Evolutionary conservation across 2,329 filamentous ascomycete species (phyloP).

Genomic region (Neodidymelliopsis sp.): DNA sequence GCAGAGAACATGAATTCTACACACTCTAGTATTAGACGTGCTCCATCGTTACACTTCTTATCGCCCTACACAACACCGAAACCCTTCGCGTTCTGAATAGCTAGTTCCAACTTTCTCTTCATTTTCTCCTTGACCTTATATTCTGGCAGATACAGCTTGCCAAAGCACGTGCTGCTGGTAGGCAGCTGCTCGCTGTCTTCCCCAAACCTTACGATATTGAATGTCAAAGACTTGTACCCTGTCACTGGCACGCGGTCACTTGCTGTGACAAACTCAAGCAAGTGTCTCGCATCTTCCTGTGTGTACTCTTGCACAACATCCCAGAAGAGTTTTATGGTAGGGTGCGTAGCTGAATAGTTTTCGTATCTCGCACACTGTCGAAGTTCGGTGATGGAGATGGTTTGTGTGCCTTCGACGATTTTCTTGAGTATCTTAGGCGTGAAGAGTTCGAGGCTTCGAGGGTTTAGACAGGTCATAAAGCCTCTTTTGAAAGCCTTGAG

Average conservation of each 20-base stretch:
- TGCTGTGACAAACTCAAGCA: constrained; percentile 95
- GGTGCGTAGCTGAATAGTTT: constrained; percentile 73
- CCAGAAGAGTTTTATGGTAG: constrained; percentile 84
- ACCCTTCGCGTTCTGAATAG: constrained; percentile 85
- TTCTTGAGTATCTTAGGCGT: constrained; percentile 67
- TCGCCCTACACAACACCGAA: constrained; percentile 74
- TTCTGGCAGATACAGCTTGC: constrained; percentile 83
- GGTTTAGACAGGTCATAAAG: constrained; percentile 77
- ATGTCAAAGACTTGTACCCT: constrained; percentile 81
- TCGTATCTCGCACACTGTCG: constrained; percentile 78
- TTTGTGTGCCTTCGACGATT: constrained; percentile 81
- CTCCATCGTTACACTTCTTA: too few species aligned
- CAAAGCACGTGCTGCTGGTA: constrained; percentile 92
- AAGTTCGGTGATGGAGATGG: constrained; percentile 79
- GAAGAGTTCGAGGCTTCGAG: constrained; percentile 66
- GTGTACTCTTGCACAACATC: constrained; percentile 73
- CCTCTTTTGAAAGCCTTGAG: constrained; percentile 82
- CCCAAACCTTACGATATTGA: constrained; percentile 79
- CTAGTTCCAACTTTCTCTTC: constrained; percentile 78
- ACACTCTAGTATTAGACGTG: too few species aligned
- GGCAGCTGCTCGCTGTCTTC: constrained; percentile 71
- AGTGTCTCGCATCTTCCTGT: constrained; percentile 72
- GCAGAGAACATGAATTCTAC: too few species aligned
- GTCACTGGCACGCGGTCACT: constrained; percentile 89
- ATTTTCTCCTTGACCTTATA: constrained; percentile 77